phyloP scores from a whole-genome alignment of 2,329 filamentous ascomycete genomes.

The Aphanocladium album region DNA sequence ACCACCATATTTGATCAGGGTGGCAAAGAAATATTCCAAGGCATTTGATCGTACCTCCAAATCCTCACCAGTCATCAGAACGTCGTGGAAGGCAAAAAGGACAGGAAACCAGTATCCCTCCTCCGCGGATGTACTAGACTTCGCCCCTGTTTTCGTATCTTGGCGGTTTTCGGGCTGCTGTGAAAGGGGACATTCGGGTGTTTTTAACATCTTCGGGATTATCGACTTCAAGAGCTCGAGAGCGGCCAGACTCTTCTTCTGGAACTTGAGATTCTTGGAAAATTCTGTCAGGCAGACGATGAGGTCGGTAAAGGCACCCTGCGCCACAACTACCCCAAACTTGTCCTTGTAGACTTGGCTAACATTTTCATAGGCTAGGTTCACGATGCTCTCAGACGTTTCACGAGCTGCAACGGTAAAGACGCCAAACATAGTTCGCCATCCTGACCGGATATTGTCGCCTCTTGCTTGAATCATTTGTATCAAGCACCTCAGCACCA shows the following conservation, averaged over 20 bases:
- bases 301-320: conserved; percentile 93
- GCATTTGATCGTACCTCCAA: conserved; percentile 89
- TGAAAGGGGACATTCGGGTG: conserved; percentile 89
- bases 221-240: conserved; percentile 93
- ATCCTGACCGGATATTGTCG: conserved; percentile 94
- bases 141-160: conserved; percentile 35
- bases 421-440: conserved; percentile 99
- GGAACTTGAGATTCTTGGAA: conserved; percentile 96
- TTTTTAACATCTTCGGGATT: conserved; percentile 90
- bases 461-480: conserved; percentile 99
- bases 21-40: conserved; percentile 94
- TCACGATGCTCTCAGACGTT: conserved; percentile 91
- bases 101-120: conserved; percentile 99
- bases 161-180: conserved; percentile 46
- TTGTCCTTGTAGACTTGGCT: conserved; percentile 92
- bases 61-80: conserved; percentile 98
- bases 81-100: conserved; percentile 96
- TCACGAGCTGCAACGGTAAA: conserved; percentile 94
- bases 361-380: conserved; percentile 94
- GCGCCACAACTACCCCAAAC: conserved; percentile 92
- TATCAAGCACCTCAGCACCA: conserved; percentile 91
- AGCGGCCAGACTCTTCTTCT: conserved; percentile 95
- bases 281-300: conserved; percentile 97
- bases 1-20: conserved; percentile 81
- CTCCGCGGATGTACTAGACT: conserved; percentile 80